Evolutionary conservation across 225 moss, liverwort and hornwort genomes (phyloP), one percentile per base, ranked within the genome.

Genomic region (Rhytidiadelphus loreus): DNA sequence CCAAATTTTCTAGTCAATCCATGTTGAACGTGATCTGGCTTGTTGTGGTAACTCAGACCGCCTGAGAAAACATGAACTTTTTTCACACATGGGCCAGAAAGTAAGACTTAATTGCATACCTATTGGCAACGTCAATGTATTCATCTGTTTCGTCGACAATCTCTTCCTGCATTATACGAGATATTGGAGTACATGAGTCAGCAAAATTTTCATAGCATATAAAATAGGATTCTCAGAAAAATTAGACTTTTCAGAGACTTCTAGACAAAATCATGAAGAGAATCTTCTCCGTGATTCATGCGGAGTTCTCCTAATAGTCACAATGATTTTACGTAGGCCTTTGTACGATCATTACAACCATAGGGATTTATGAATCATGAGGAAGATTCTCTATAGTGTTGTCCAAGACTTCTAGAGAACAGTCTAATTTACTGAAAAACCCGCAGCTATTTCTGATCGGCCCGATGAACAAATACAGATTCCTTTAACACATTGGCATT

Each of bases 101-200:
- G 87, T 39, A 70, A 41, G 82, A 55, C 25, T 32, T 59, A 16
- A 25, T 66, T 61, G 85, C 92, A 83, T 88, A 97, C 98, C 90
- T 98, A 83, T 96, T 95, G 86, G 96, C 95, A 68, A 98, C 96
- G 85, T 98, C 98, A 83, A 98, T 94, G 80, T 87, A 98, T 78
- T 97, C 98, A 87, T 98, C 98, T 72, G 98, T 98, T 92, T 98
- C 98, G 81, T 98, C 98, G 85, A 97, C 94, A 80, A 98, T 98
- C 92, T 98, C 98, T 85, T 98, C 98, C 98, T 98, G 95, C 75
- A 84, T 57, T 32, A 86, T 70, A 89, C 35, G 80, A 82, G 39
- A 83, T 16, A 85, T 81, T 33, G 72, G 35, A 73, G 72, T 32
- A 65, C 73, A 43, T 28, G 39, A 83, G 72, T 89, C 41, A 74